These are phyloP conservation scores for Aeschynomene evenia DNA, from an alignment of 306 rosid species.

Conservation along the genomic window DNA sequence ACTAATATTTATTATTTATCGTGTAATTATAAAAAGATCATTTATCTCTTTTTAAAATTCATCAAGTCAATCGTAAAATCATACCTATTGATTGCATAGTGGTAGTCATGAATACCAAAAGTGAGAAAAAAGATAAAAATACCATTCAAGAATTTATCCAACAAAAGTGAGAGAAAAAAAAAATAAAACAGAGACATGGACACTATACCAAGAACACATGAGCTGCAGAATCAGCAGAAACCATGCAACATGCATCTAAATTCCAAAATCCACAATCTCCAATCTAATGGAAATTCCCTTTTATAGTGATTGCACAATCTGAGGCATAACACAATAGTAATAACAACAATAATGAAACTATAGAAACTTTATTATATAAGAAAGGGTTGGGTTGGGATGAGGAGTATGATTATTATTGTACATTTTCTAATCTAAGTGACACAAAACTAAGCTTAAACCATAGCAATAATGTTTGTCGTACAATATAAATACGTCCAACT, in stretches of 20 bases:
- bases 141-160: no score
- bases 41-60: no score
- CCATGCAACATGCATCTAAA: slow-evolving; percentile 22
- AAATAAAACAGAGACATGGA: background rate
- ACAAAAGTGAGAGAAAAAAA: background rate
- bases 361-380: background rate
- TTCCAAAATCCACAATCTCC: background rate
- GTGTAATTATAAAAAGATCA: no score
- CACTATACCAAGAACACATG: slow-evolving; percentile 5
- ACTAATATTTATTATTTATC: no score
- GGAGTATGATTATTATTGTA: background rate
- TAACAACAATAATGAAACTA: background rate
- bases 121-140: no score
- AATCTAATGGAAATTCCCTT: background rate
- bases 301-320: background rate
- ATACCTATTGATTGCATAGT: no score
- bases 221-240: background rate
- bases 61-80: no score
- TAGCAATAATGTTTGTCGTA: no score
- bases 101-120: no score
- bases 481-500: no score
- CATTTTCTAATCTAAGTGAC: background rate
- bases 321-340: background rate
- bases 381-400: background rate
- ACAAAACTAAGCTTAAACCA: background rate